phyloP scores from a whole-genome alignment of 2,329 filamentous ascomycete species.

The Aspergillus ustus region DNA sequence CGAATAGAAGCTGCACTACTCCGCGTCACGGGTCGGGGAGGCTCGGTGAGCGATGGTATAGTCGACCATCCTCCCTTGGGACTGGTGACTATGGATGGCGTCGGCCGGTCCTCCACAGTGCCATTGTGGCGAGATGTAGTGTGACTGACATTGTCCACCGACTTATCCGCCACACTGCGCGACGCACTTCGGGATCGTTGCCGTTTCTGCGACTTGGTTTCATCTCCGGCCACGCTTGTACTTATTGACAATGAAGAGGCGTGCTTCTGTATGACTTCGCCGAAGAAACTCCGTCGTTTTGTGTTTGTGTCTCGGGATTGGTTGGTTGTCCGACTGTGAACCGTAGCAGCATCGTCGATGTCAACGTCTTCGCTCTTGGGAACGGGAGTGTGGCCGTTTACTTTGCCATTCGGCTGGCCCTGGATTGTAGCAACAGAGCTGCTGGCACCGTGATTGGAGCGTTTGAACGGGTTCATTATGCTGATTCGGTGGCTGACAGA shows the following conservation, averaged over 20 bases:
- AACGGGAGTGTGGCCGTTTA: conserved; percentile 22
- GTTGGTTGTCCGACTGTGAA: conserved; percentile 43
- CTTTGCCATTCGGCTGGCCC: conserved; percentile 29
- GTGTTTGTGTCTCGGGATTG: conserved; percentile 39
- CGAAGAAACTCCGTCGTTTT: conserved; percentile 48
- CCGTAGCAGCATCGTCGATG: conserved; percentile 40
- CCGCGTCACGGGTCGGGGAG: conserved; percentile 40
- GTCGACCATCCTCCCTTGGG: conserved; percentile 41
- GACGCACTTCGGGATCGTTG: conserved; percentile 34
- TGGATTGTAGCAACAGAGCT: conserved; percentile 44
- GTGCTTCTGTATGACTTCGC: conserved; percentile 40
- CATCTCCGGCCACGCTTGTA: conserved; percentile 29
- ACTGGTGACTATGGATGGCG: conserved; percentile 16
- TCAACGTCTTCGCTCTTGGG: conserved; percentile 26
- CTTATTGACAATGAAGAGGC: conserved; percentile 37
- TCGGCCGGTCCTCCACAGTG: conserved; percentile 25
- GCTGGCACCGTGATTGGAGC: conserved; percentile 41
- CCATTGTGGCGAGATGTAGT: conserved; percentile 34
- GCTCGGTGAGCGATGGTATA: conserved; percentile 39
- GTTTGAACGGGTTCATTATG: conserved; percentile 50
- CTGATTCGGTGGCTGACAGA: conserved; percentile 48
- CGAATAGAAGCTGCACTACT: conserved; percentile 28
- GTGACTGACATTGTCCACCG: conserved; percentile 36
- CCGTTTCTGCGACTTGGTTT: conserved; percentile 26
- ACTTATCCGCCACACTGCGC: conserved; percentile 32